Evolutionary conservation across 2,329 filamentous ascomycete species (phyloP), one percentile per base, ranked within the genome.

Genomic region (Cercospora citrullina): DNA sequence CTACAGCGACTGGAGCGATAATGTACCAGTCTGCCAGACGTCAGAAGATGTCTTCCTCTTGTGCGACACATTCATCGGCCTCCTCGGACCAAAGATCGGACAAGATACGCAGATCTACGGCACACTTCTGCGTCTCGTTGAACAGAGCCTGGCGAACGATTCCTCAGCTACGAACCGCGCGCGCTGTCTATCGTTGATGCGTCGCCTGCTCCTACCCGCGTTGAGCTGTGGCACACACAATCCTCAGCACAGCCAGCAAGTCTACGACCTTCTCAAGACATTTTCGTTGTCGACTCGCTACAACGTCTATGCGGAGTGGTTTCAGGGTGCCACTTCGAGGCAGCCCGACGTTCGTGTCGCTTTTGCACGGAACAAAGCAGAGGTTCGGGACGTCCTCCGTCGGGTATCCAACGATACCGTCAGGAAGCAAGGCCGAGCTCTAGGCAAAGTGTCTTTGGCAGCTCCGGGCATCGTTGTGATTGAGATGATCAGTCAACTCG

Each of bases 1-100:
- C 79, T 97, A 95, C 89, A 93, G 97, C 68, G 95, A 98, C 73
- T 99, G 95, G 95, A 86, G 89, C 2, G 94, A 98, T 79, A 96
- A 95, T 71, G 86, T 99, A 57, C 96, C 95, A 0, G 82, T 97
- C 21, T 99, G 95, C 76, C 94, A 96, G 77, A 91, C 85, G 1
- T 88, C 97, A 5, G 93, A 97, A 70, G 95, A 99, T 76, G 86
- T 99, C 14, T 95, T 98, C 78, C 89, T 90, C 2, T 86, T 97
- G 0, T 96, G 93, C 79, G 87, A 89, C 67, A 94, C 93, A 1
- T 86, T 99, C 23, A 83, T 97, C 57, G 96, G 95, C 72, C 82
- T 94, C 26, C 91, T 94, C 0, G 94, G 95, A 2, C 89, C 96
- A 70, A 93, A 93, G 76, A 94, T 98, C 71, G 95, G 95, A 58